These are phyloP conservation scores for Tephrocybe sp. DNA, from an alignment of 768 basidiomycete species.

Conservation along the genomic window DNA sequence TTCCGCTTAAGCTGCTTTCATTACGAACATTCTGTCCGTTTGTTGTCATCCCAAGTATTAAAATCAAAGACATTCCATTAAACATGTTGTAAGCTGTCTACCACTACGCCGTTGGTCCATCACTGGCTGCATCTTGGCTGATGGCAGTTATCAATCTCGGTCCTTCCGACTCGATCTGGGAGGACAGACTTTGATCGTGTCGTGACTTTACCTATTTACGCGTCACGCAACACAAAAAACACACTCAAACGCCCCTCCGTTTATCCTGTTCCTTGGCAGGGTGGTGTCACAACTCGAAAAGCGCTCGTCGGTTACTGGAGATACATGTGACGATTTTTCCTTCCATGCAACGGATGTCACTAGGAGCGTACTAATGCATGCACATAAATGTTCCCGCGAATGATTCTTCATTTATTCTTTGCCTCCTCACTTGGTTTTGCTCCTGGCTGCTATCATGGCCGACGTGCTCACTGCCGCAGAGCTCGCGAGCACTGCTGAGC, in stretches of 20 bases:
- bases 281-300: not conserved
- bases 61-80: not conserved
- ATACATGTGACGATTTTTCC: not conserved
- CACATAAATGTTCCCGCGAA: not conserved
- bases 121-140: not conserved
- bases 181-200: not conserved
- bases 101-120: not conserved
- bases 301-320: not conserved
- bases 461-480: slow-evolving; percentile 13
- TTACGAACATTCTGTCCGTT: slow-evolving; percentile 1
- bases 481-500: slow-evolving; percentile 13
- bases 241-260: not conserved
- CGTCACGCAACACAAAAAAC: not conserved
- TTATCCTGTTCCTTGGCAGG: not conserved
- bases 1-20: not conserved
- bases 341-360: slow-evolving; percentile 9
- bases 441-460: slow-evolving; percentile 2
- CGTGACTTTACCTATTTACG: not conserved
- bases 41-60: not conserved
- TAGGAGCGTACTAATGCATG: not conserved
- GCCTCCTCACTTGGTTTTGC: no score
- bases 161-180: not conserved
- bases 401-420: not conserved
- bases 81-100: not conserved
- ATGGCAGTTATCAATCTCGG: not conserved